phyloP scores from a whole-genome alignment of 805 yeast species.

The Metschnikowia similis region DNA sequence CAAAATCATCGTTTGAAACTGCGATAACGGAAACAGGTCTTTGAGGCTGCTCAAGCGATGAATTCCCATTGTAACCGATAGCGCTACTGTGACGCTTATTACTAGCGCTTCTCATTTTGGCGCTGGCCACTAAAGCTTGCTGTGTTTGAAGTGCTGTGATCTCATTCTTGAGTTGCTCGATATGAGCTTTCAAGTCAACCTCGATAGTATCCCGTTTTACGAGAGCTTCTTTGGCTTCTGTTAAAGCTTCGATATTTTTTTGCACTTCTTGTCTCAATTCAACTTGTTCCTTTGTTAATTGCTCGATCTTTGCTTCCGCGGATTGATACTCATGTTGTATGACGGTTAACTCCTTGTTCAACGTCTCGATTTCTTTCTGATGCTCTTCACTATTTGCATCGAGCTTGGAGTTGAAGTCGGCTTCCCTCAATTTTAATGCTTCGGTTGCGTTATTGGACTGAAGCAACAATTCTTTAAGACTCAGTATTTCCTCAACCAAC shows the following conservation, averaged over 20 bases:
- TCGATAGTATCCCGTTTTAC: constrained; percentile 60
- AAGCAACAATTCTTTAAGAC: constrained; percentile 42
- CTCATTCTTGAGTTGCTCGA: constrained; percentile 50
- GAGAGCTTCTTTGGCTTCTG: constrained; percentile 54
- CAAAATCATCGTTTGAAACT: constrained; percentile 49
- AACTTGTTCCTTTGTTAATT: constrained; percentile 56
- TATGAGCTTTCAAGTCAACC: constrained; percentile 60
- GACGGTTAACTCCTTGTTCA: constrained; percentile 52
- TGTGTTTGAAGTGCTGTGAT: constrained; percentile 43
- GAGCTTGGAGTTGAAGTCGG: constrained; percentile 46
- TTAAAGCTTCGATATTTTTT: constrained; percentile 57
- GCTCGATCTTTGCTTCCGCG: constrained; percentile 57
- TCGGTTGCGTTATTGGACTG: constrained; percentile 53
- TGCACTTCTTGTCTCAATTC: constrained; percentile 61
- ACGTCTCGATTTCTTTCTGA: constrained; percentile 40
- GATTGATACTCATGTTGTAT: constrained; percentile 54
- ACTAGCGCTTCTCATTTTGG: constrained; percentile 31
- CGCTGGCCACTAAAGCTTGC: constrained; percentile 31
- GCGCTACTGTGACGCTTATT: constrained; percentile 41
- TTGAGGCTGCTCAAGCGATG: constrained; percentile 36
- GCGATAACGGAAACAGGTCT: constrained; percentile 64
- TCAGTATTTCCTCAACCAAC: constrained; percentile 57
- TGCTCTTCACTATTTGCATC: constrained; percentile 46
- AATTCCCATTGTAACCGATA: constrained; percentile 30
- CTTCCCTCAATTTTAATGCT: constrained; percentile 50